Percentiles rank a stretch among this genome's conserved stretches.
Evolutionary conservation across 441 rosid genomes (phyloP).

Genomic region (Mallotus repandus): DNA sequence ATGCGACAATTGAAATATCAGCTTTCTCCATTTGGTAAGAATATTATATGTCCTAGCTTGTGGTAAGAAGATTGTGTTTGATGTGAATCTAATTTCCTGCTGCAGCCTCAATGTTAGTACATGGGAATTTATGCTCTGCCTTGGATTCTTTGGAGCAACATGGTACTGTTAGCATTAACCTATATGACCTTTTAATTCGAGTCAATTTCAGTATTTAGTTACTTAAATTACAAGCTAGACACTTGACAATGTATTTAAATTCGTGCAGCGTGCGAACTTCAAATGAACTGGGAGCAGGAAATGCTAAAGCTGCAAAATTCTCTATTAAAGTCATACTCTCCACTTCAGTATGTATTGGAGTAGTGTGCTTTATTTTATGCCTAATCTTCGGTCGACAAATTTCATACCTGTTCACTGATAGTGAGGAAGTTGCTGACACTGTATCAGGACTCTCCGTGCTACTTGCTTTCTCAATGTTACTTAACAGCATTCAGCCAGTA

Average conservation of each 20-base stretch:
- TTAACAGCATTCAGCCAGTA: constrained; percentile 36
- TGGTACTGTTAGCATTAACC: constrained; percentile 11
- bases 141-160: constrained; percentile 33
- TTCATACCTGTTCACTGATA: constrained; percentile 32
- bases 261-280: constrained; percentile 41
- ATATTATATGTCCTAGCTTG: neutral
- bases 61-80: neutral
- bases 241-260: neutral
- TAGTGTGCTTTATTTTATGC: constrained; percentile 30
- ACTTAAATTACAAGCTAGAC: no score
- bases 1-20: constrained; percentile 49
- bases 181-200: no score
- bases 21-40: constrained; percentile 72
- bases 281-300: constrained; percentile 48
- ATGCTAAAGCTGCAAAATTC: constrained; percentile 35
- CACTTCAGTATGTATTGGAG: constrained; percentile 30
- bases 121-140: constrained; percentile 44
- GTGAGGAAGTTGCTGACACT: constrained; percentile 32
- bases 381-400: constrained; percentile 29
- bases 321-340: constrained; percentile 27
- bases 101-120: constrained; percentile 49
- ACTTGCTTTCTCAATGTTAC: constrained; percentile 41
- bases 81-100: neutral
- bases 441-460: constrained; percentile 40
- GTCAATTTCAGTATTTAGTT: no score